These are phyloP conservation scores for Cynara cardunculus DNA, from an alignment of 129 eudicot genomes.

Conservation along the genomic window DNA sequence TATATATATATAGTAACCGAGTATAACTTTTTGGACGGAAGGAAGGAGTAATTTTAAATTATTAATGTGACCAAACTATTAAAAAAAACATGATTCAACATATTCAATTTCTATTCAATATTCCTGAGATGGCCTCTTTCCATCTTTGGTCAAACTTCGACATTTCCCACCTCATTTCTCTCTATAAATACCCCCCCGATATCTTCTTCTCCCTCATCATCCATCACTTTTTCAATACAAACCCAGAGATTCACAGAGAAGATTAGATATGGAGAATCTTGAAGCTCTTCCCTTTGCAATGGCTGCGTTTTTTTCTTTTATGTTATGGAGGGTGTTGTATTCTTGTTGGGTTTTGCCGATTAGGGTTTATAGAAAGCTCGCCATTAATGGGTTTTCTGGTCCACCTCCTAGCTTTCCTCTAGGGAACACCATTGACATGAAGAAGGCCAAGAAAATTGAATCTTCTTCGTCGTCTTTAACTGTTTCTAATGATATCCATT, in stretches of 20 bases:
- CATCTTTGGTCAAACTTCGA: slow-evolving; percentile 28
- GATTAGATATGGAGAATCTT: slow-evolving; percentile 47
- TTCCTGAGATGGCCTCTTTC: slow-evolving; percentile 27
- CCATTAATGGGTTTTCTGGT: slow-evolving; percentile 60
- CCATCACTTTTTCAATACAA: background rate
- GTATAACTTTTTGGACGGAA: slow-evolving; percentile 29
- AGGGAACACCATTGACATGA: slow-evolving; percentile 70
- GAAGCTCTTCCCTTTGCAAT: slow-evolving; percentile 34
- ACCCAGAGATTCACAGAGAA: background rate
- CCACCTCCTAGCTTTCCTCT: slow-evolving; percentile 82
- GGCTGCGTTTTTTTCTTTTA: slow-evolving; percentile 29
- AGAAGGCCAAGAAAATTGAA: slow-evolving; percentile 19
- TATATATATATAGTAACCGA: background rate
- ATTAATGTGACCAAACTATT: slow-evolving; percentile 3
- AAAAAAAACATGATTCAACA: slow-evolving; percentile 10
- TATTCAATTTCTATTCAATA: slow-evolving; percentile 28
- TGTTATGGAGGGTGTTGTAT: slow-evolving; percentile 44
- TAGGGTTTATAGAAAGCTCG: slow-evolving; percentile 50
- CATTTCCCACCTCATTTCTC: slow-evolving; percentile 13
- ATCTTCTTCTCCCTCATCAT: background rate
- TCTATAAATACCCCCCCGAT: background rate
- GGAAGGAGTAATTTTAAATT: background rate
- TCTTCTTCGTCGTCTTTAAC: slow-evolving; percentile 8
- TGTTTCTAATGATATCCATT: slow-evolving; percentile 71
- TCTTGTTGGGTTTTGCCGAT: slow-evolving; percentile 70